phyloP scores from a whole-genome alignment of 768 basidiomycete species.

The Lentinula raphanica region DNA sequence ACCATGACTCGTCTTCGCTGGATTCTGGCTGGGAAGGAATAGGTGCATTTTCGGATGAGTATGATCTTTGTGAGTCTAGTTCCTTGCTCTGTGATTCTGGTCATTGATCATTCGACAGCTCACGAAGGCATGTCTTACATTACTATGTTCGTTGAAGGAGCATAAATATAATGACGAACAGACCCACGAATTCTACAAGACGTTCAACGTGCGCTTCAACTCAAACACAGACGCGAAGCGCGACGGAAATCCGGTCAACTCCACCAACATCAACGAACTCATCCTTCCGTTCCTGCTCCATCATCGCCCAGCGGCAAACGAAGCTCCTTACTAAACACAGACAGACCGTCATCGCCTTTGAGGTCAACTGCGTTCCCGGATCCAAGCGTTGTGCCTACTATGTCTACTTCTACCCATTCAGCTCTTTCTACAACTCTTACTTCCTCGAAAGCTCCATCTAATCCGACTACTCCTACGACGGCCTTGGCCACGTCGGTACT shows the following conservation, averaged over 20 bases:
- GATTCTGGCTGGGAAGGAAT: neutral
- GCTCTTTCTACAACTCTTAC: constrained; percentile 14
- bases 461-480: constrained; percentile 20
- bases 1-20: neutral
- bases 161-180: constrained; percentile 20
- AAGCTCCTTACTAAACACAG: neutral
- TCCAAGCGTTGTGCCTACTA: too few species aligned
- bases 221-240: constrained; percentile 73
- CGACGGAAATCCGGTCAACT: constrained; percentile 34
- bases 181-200: constrained; percentile 80
- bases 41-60: constrained; percentile 57
- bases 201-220: constrained; percentile 67
- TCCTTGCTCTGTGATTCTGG: constrained; percentile 10
- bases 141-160: neutral
- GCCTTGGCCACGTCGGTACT: constrained; percentile 17
- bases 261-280: too few species aligned
- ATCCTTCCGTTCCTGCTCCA: constrained; percentile 13
- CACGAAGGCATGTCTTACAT: constrained; percentile 57
- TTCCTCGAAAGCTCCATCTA: constrained; percentile 25
- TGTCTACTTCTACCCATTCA: neutral
- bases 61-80: constrained; percentile 61
- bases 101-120: constrained; percentile 31
- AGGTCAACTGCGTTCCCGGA: neutral
- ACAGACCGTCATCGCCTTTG: neutral
- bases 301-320: neutral